Evolutionary conservation across 2,329 filamentous ascomycete genomes (phyloP).

Genomic region (Clarireedia paspali): DNA sequence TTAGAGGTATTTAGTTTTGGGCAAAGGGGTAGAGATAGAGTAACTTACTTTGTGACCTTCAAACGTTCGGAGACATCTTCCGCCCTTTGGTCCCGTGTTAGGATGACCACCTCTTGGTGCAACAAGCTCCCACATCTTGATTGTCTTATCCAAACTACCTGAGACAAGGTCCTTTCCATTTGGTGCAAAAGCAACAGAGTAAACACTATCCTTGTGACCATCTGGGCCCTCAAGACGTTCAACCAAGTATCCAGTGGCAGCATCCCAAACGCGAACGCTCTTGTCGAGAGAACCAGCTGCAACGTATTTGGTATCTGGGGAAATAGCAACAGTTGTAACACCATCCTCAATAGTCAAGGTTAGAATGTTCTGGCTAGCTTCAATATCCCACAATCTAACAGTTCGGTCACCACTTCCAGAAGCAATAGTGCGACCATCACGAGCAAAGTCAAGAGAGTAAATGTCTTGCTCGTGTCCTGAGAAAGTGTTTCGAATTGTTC

Average conservation of each 20-base stretch:
- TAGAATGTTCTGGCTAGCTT: slow-evolving; percentile 71
- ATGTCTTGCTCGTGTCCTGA: slow-evolving; percentile 98
- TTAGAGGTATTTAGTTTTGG: not conserved
- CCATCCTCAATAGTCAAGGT: slow-evolving; percentile 92
- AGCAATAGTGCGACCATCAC: slow-evolving; percentile 88
- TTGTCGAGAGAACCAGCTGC: slow-evolving; percentile 94
- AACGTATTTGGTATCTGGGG: slow-evolving; percentile 87
- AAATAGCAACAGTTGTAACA: slow-evolving; percentile 95
- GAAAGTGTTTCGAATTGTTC: slow-evolving; percentile 86
- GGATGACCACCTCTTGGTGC: slow-evolving; percentile 60
- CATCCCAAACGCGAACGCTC: slow-evolving; percentile 97
- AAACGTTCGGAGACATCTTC: slow-evolving; percentile 93
- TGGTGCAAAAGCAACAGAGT: slow-evolving; percentile 92
- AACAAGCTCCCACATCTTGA: slow-evolving; percentile 97
- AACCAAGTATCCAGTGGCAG: slow-evolving; percentile 73
- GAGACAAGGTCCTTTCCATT: slow-evolving; percentile 89
- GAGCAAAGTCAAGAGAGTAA: slow-evolving; percentile 90
- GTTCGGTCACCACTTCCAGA: slow-evolving; percentile 93
- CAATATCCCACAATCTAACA: slow-evolving; percentile 93
- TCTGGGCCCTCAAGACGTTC: slow-evolving; percentile 89
- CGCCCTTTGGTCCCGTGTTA: slow-evolving; percentile 65
- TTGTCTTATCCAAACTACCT: slow-evolving; percentile 93
- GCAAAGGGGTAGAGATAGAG: not conserved
- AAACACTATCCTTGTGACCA: slow-evolving; percentile 95
- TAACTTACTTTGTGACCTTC: slow-evolving; percentile 80